Evolutionary conservation across 78 protist species (phyloP).

Genomic region (Bodo saltans): DNA sequence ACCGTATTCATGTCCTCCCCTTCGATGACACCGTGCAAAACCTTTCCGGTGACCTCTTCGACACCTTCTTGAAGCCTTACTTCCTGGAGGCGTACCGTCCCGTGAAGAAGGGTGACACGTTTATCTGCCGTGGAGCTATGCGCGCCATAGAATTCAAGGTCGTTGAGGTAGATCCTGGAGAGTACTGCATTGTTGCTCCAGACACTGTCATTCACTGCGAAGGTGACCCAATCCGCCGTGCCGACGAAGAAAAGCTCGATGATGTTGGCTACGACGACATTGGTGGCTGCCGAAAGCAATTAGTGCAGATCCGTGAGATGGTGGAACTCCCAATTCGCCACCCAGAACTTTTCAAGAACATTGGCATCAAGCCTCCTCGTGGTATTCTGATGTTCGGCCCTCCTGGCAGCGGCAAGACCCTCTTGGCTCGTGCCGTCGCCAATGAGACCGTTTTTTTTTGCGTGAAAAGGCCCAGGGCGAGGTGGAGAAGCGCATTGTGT

Average conservation of each 20-base stretch:
- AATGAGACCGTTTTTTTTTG: slow-evolving; percentile 99
- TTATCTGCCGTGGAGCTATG: slow-evolving; percentile 96
- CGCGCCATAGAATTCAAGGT: slow-evolving; percentile 99
- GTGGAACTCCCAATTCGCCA: slow-evolving; percentile 99
- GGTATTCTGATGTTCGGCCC: slow-evolving; percentile 98
- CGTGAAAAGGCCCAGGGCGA: slow-evolving; percentile 99
- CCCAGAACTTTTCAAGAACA: slow-evolving; percentile 94
- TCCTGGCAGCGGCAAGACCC: slow-evolving; percentile 99
- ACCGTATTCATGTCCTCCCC: slow-evolving; percentile 95
- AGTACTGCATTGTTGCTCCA: slow-evolving; percentile 89
- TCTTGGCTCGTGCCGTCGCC: slow-evolving; percentile 99
- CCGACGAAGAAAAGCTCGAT: slow-evolving; percentile 88
- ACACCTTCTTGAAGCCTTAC: slow-evolving; percentile 94
- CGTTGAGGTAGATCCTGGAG: slow-evolving; percentile 94
- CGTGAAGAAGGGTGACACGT: slow-evolving; percentile 87
- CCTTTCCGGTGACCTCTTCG: slow-evolving; percentile 97
- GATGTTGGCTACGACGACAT: slow-evolving; percentile 98
- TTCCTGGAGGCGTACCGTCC: slow-evolving; percentile 99
- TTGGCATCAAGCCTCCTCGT: slow-evolving; percentile 97
- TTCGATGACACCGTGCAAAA: slow-evolving; percentile 99
- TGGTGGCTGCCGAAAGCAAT: slow-evolving; percentile 98
- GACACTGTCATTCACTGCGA: slow-evolving; percentile 98
- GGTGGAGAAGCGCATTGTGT: slow-evolving; percentile 99
- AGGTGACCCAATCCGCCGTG: slow-evolving; percentile 99
- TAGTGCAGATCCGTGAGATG: slow-evolving; percentile 96